Base-by-base conservation (phyloP, 352 stramenopile genomes). In the Pythium utonaiense region DNA sequence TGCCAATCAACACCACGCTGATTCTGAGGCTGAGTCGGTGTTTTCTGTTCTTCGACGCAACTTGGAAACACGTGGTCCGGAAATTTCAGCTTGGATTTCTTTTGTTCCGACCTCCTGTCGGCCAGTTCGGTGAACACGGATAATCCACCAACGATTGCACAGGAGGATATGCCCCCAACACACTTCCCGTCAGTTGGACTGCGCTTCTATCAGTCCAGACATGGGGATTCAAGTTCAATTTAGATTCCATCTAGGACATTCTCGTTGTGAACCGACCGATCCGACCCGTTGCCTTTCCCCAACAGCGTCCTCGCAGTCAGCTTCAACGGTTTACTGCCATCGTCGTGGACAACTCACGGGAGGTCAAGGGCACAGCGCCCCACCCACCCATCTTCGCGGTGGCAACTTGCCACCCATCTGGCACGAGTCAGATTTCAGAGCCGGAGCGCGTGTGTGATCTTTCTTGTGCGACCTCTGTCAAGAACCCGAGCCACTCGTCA, bases 381-480 rank as follows among this genome's bases (percentile, higher is more conserved):
- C n/a, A n/a, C n/a, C n/a, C 40, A 27, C n/a, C 40, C 40, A 47
- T 47, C 40, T 47, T 47, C 40, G n/a, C 17, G 21, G n/a, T n/a
- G n/a, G n/a, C n/a, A n/a, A n/a, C n/a, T 14, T 19, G 4, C n/a
- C 40, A 25, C 40, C 40, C 40, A 47, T 47, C 40, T 47, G 40
- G 40, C 40, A 19, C 40, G 40, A 47, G 44, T 52, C 44, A 52
- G 44, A 52, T 52, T 52, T 14, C 44, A 52, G 17, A 52, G 44
- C 44, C 44, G 27, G 44, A 52, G 44, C 44, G 40, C 17, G 40
- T 47, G 44, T 34, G 44, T 52, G 44, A 34, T 34, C 22, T 31
- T 52, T 24, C 21, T 34, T n/a, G 44, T 52, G 44, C 44, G 44
- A 22, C 44, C 22, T 34, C 24, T 52, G 24, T 52, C 44, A 52